These are phyloP conservation scores for Annulohypoxylon bovei DNA, from an alignment of 495 filamentous ascomycete species.

Conservation along the genomic window DNA sequence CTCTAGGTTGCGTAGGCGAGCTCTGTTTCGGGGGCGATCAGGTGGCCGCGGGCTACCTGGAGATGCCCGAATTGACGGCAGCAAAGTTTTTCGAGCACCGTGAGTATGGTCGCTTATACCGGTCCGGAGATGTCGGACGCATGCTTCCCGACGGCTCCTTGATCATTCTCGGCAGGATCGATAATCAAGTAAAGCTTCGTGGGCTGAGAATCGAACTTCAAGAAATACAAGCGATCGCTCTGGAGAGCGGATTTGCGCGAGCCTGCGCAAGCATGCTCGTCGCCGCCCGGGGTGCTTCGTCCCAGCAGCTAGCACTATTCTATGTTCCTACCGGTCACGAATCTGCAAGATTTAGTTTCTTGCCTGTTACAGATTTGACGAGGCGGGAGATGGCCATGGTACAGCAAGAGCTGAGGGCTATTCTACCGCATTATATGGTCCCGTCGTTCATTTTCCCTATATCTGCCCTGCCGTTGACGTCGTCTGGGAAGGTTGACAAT, in stretches of 20 bases:
- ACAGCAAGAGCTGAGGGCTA: constrained; percentile 24
- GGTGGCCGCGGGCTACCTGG: constrained; percentile 77
- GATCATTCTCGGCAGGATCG: constrained; percentile 75
- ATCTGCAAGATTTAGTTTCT: constrained; percentile 30
- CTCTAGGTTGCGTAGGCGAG: constrained; percentile 76
- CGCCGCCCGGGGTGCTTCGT: constrained; percentile 24
- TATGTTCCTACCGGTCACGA: constrained; percentile 57
- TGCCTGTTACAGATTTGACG: constrained; percentile 39
- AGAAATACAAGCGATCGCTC: constrained; percentile 73
- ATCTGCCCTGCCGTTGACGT: constrained; percentile 68
- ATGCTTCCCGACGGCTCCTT: constrained; percentile 75
- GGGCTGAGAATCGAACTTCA: constrained; percentile 81
- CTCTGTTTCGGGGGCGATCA: constrained; percentile 87
- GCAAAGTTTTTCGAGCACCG: constrained; percentile 73
- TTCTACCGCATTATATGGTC: constrained; percentile 73
- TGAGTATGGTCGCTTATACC: constrained; percentile 71
- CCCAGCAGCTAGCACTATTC: constrained; percentile 66
- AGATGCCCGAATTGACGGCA: constrained; percentile 62
- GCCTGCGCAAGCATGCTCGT: constrained; percentile 67
- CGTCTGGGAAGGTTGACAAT: constrained; percentile 71
- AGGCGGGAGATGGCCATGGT: constrained; percentile 10
- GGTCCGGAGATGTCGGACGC: constrained; percentile 76
- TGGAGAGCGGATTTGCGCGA: constrained; percentile 52
- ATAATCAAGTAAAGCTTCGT: constrained; percentile 85
- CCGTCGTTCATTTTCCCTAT: constrained; percentile 75